These are phyloP conservation scores for Isatis tinctoria DNA, from an alignment of 345 rosid species.

Conservation along the genomic window DNA sequence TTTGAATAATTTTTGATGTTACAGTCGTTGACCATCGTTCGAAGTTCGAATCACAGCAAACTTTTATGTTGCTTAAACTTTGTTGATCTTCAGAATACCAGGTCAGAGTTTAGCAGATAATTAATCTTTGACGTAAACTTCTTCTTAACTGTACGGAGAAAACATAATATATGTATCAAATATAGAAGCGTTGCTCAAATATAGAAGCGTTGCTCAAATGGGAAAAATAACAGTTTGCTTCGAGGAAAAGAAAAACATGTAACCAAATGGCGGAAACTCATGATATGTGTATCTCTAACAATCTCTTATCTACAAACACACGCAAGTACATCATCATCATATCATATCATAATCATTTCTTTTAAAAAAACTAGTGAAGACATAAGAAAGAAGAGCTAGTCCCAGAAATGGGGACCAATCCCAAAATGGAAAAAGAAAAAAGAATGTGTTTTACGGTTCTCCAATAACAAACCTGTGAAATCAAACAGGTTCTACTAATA, in stretches of 20 bases:
- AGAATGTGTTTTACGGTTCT: not conserved
- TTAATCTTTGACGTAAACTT: too few species aligned
- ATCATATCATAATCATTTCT: not conserved
- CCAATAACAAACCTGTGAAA: slow-evolving; percentile 1
- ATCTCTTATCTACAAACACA: slow-evolving; percentile 32
- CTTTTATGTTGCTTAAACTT: too few species aligned
- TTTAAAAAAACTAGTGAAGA: not conserved
- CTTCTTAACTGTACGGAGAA: too few species aligned
- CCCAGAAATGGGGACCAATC: slow-evolving; percentile 30
- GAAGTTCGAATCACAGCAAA: too few species aligned
- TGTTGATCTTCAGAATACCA: too few species aligned
- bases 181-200: too few species aligned
- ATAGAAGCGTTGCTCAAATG: too few species aligned
- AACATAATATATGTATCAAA: too few species aligned
- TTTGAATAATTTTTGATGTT: too few species aligned
- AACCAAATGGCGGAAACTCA: not conserved
- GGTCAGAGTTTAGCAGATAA: too few species aligned
- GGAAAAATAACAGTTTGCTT: not conserved
- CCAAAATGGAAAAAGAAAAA: not conserved
- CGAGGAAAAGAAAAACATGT: not conserved
- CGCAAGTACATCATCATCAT: slow-evolving; percentile 24
- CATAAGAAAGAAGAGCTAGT: slow-evolving; percentile 7
- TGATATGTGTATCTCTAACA: slow-evolving; percentile 4
- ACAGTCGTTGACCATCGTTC: too few species aligned
- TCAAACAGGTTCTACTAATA: slow-evolving; percentile 36